phyloP scores from a whole-genome alignment of 2,329 filamentous ascomycete species.

The Metarhizium sp. region DNA sequence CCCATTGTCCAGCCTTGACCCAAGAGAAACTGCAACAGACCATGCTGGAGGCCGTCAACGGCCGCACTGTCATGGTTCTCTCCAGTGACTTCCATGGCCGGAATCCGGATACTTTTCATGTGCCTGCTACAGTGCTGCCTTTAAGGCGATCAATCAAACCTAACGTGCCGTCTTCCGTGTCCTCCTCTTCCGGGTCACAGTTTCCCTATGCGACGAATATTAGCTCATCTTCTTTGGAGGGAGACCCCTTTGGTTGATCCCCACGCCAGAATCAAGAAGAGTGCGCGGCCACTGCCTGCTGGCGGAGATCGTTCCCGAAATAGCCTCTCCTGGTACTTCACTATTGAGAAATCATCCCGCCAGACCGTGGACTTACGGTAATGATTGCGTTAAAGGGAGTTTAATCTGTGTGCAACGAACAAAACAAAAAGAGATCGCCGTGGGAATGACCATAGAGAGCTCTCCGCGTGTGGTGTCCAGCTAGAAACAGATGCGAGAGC shows the following conservation, averaged over 20 bases:
- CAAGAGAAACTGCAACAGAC: too few relatives aligned
- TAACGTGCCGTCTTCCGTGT: constrained; percentile 5
- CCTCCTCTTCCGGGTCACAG: constrained; percentile 10
- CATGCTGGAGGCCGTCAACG: too few relatives aligned
- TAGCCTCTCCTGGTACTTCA: constrained; percentile 18
- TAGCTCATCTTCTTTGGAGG: constrained; percentile 16
- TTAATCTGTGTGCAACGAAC: constrained; percentile 31
- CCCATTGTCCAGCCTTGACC: too few relatives aligned
- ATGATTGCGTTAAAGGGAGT: constrained; percentile 33
- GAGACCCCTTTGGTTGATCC: constrained; percentile 16
- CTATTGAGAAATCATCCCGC: constrained; percentile 35
- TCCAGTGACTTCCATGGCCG: too few relatives aligned
- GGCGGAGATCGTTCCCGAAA: constrained; percentile 11
- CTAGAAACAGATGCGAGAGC: constrained; percentile 17
- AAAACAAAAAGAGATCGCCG: constrained; percentile 36
- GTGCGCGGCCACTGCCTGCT: background rate
- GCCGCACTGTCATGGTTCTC: too few relatives aligned
- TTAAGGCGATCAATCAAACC: constrained; percentile 5
- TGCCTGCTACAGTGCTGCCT: too few relatives aligned
- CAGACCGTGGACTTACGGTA: constrained; percentile 36
- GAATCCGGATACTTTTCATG: too few relatives aligned
- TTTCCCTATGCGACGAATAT: constrained; percentile 18
- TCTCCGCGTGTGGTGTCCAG: constrained; percentile 22
- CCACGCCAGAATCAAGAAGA: constrained; percentile 20
- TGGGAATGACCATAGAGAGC: constrained; percentile 41